phyloP scores from a whole-genome alignment of 2,329 filamentous ascomycete species.

The Talaromyces amestolkiae region DNA sequence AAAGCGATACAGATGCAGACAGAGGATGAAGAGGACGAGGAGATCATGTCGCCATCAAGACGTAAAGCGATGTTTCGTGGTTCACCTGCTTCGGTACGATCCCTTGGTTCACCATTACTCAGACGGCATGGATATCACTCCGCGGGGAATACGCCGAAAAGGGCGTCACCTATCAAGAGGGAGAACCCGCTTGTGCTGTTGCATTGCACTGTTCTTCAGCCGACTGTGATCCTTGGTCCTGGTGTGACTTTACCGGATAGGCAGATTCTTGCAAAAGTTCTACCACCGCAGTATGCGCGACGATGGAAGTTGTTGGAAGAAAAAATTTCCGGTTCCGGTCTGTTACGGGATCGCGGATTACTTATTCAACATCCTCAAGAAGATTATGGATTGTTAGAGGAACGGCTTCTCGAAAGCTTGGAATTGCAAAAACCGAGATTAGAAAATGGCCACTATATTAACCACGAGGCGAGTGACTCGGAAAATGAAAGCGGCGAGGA shows the following conservation, averaged over 20 bases:
- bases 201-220: conserved; percentile 59
- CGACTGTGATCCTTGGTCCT: conserved; percentile 49
- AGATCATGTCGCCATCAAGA: conserved; percentile 37
- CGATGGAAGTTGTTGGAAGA: conserved; percentile 55
- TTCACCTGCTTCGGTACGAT: conserved; percentile 32
- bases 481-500: conserved; percentile 28
- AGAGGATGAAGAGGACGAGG: conserved; percentile 41
- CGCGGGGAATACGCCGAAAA: conserved; percentile 26
- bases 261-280: conserved; percentile 48
- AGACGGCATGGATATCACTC: conserved; percentile 38
- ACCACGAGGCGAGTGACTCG: conserved; percentile 16
- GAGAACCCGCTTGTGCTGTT: conserved; percentile 60
- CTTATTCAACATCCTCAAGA: conserved; percentile 63
- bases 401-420: conserved; percentile 59
- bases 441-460: conserved; percentile 59
- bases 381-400: conserved; percentile 62
- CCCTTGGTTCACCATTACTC: conserved; percentile 31
- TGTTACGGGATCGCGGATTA: conserved; percentile 57
- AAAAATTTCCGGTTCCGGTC: conserved; percentile 51
- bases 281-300: conserved; percentile 47
- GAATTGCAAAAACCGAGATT: conserved; percentile 56
- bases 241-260: conserved; percentile 33
- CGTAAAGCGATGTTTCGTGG: conserved; percentile 24
- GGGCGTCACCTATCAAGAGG: conserved; percentile 36
- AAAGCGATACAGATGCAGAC: conserved; percentile 46